phyloP scores from a whole-genome alignment of 257 asterid species.

The Solanum sitiens region DNA sequence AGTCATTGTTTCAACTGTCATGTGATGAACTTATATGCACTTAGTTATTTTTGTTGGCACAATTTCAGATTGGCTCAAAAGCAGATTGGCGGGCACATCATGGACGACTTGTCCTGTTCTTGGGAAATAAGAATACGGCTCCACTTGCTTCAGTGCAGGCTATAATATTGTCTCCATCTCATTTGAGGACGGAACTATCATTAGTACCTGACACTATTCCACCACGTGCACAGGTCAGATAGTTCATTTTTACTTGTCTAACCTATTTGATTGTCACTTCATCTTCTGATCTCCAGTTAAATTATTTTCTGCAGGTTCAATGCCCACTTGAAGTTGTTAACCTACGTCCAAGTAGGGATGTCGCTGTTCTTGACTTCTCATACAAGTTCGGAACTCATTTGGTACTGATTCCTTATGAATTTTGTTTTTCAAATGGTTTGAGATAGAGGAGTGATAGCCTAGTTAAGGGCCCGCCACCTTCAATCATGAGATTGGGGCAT shows the following conservation, averaged over 20 bases:
- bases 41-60: constrained; percentile 2
- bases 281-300: neutral
- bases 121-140: constrained; percentile 80
- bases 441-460: neutral
- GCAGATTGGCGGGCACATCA: constrained; percentile 90
- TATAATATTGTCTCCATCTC: constrained; percentile 64
- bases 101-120: constrained; percentile 81
- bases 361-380: constrained; percentile 82
- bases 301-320: constrained; percentile 48
- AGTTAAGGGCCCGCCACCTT: neutral
- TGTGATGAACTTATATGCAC: neutral
- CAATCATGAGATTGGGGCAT: neutral
- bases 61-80: constrained; percentile 78
- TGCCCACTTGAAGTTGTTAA: constrained; percentile 86
- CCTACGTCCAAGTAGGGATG: constrained; percentile 85
- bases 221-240: constrained; percentile 84
- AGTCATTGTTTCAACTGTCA: neutral
- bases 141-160: constrained; percentile 80
- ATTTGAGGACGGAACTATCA: constrained; percentile 69
- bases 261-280: neutral
- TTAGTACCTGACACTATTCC: constrained; percentile 91
- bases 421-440: neutral
- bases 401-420: constrained; percentile 29
- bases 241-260: neutral
- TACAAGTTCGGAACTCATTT: constrained; percentile 58